Evolutionary conservation across 306 rosid genomes (phyloP), one percentile per base, ranked within the genome.

Genomic region (Quercus aquifolioides): DNA sequence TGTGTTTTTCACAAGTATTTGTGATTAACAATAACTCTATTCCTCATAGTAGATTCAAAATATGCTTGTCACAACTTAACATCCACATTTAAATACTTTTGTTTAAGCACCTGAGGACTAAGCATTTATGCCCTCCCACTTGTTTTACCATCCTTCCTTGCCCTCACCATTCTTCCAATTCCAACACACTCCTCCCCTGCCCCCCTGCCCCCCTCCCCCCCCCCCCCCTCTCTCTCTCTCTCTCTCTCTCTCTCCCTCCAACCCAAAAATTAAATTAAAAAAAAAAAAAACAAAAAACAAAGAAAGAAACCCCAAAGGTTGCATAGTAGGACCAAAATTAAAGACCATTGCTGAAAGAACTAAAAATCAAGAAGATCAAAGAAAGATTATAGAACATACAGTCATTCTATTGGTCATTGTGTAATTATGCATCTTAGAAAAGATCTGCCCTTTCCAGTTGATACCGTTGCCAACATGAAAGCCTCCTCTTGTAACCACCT

Each of bases 391-490:
- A 62, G 59, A 69, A 82, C 96, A 56, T 96, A 96, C 99, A 55
- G 99, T 96, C 99, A 96, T 96, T 86, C 98, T 90, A 85, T 96
- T 96, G 75, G 99, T 93, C 90, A 92, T 84, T 49, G 99, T 96
- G 88, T 90, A 96, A 83, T 96, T 93, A 78, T 94, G 97, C 98
- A 96, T 96, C 89, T 96, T 96, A 30, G 99, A 96, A 89, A 96
- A 96, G 78, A 96, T 96, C 85, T 96, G 99, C 73, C 99, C 99
- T 88, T 96, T 96, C 99, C 99, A 96, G 87, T 96, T 96, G 92
- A 96, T 96, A 81, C 98, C 99, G 76, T 96, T 96, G 79, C 98
- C 99, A 74, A 96, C 99, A 76, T 96, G 98, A 88, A 96, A 96
- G 80, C 99, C 99, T 74, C 99, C 99, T 84, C 99, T 87, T 3